A percentile compares a stretch with the other conserved stretches of the same genome.
These are phyloP conservation scores for Silene noctiflora DNA, from an alignment of 179 eudicot genomes.

Conservation along the genomic window DNA sequence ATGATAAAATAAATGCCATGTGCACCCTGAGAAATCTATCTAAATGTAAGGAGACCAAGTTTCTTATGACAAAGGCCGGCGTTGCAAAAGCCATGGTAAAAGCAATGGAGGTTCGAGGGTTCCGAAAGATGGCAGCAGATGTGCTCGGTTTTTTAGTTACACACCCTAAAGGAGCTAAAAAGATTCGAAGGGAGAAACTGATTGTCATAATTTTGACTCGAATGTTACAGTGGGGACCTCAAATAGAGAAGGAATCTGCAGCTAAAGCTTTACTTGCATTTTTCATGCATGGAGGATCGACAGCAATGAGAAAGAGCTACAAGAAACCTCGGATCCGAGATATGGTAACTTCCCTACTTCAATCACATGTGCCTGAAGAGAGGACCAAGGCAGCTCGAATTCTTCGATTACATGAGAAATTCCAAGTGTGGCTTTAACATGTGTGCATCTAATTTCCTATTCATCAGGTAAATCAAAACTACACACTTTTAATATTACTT, in stretches of 20 bases:
- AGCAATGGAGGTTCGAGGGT: background rate
- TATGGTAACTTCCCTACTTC: background rate
- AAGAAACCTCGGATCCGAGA: background rate
- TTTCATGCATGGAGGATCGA: conserved; percentile 11
- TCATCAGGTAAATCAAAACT: conserved; percentile 15
- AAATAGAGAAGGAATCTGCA: background rate
- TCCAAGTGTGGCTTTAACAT: background rate
- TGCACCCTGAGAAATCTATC: background rate
- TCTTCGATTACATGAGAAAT: conserved; percentile 9
- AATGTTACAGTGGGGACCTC: background rate
- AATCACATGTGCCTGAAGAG: background rate
- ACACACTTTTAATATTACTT: background rate
- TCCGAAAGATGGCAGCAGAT: background rate
- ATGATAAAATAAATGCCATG: background rate
- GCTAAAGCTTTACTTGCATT: background rate
- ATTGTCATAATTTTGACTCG: background rate
- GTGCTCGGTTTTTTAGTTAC: background rate
- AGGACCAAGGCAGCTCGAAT: background rate
- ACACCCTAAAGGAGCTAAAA: background rate
- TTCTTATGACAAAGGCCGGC: conserved; percentile 14
- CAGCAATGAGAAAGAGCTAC: background rate
- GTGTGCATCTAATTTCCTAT: background rate
- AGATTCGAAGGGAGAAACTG: background rate
- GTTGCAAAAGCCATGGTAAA: background rate
- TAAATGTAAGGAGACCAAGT: background rate